Base-by-base conservation (phyloP, 768 basidiomycete species). In the Jaapia argillacea region DNA sequence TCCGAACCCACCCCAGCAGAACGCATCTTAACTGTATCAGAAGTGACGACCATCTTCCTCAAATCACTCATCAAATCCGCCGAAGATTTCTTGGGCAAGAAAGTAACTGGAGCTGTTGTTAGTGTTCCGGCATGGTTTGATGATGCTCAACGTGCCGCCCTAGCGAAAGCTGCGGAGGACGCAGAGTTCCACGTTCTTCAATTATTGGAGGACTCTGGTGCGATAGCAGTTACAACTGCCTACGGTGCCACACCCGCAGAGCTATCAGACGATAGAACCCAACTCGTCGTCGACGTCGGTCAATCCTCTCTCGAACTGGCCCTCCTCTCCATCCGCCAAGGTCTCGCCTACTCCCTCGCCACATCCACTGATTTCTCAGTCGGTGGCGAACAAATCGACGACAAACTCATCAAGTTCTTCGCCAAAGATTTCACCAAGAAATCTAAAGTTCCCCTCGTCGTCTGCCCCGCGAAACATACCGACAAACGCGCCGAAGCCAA, bases 361-460 rank as follows among this genome's bases (percentile, higher is more conserved):
- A 69, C 75, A 0, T 65, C 71, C 5, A 62, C 67, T 36, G 55
- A 61, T 28, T 58, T 69, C 26, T 52, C 58, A 22, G 58, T 83
- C 36, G 79, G 81, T 4, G 86, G 82, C 0, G 74, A 85, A 50
- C 71, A 74, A 46, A 78, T 93, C 54, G 88, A 91, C 63, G 75
- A 78, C 47, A 76, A 81, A 56, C 72, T 97, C 33, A 79, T 96
- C 66, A 82, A 84, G 47, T 87, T 86, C 69, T 96, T 99, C 61
- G 80, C 86, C 42, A 81, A 90, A 58, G 94, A 99, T 50, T 99
- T 99, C 62, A 87, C 86, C 40, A 98, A 97, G 67, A 99, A 96
- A 69, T 92, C 85, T 14, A 90, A 88, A 61, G 74, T 75, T 20
- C 66, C 81, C 0, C 69, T 96, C 35, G 64, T 72, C 6, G 71